Evolutionary conservation across 1,284 basidiomycete genomes (phyloP), one percentile per base, ranked within the genome.

Genomic region (Bondarzewia mesenterica): DNA sequence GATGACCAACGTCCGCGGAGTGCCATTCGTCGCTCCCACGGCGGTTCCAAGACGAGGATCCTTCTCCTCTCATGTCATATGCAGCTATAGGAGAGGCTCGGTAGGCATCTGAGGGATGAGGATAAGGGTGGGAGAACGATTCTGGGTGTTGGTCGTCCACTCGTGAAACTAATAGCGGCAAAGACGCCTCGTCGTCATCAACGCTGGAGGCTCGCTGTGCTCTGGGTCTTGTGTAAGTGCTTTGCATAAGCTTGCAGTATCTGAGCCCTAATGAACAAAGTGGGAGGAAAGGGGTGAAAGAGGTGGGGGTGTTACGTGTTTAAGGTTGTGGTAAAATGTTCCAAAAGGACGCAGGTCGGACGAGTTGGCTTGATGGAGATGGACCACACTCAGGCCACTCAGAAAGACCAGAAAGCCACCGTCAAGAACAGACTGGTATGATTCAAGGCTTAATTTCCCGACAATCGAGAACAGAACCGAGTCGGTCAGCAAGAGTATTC

Each of bases 21-120:
- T 70, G 72, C 78, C 80, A 79, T 50, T 69, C 68, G 51, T 77
- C 76, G 50, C 63, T 59, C 48, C 75, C 75, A 57, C 68, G 71
- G 54, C 73, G 73, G 56, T 58, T 62, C 49, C 73, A 70, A 53
- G 77, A 74, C 18, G 77, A 70, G 49, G 73, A 64, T 14, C 68
- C 63, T 48, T 47, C 37, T 18, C 74, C 70, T 59, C 62, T 73
- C 60, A 71, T 68, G 56, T 73, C 74, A 54, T 69, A 64, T 47
- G 58, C 68, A 27, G 25, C 68, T 12, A 68, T 63, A 42, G 77
- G 64, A 27, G 74, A 64, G 15, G 66, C 58, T 57, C 73, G 70
- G 60, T 75, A 75, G 52, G 63, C 65, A 55, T 82, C 77, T 51
- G 69, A 49, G 47, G 51, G 63, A 50, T 60, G 54, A 53, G 58